Evolutionary conservation across 2,329 filamentous ascomycete species (phyloP).

Genomic region (Fusarium veterinarium): DNA sequence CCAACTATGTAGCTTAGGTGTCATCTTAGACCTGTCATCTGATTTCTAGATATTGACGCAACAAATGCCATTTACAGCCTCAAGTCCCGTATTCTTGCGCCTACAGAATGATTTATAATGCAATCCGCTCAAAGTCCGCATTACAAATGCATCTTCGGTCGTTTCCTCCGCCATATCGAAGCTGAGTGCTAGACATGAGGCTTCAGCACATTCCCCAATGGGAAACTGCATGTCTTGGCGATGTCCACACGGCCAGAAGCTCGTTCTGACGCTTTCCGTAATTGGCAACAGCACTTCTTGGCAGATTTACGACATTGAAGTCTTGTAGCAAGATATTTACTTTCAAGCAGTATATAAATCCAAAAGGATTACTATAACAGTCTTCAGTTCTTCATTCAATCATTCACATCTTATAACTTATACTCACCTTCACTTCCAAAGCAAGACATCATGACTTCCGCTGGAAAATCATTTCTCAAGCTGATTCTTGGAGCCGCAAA

Average conservation of each 20-base stretch:
- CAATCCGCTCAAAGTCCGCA: rapidly evolving
- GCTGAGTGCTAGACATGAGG: rapidly evolving
- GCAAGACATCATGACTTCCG: constrained; percentile 3
- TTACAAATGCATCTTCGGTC: not conserved
- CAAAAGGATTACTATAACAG: not conserved
- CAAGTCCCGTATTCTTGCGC: rapidly evolving
- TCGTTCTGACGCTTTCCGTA: not conserved
- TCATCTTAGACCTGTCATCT: rapidly evolving
- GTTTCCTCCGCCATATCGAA: no score
- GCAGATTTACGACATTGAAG: not conserved
- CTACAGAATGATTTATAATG: not conserved
- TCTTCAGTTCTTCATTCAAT: no score
- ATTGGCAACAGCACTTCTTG: constrained; percentile 11
- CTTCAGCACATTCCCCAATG: not conserved
- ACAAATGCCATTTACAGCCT: not conserved
- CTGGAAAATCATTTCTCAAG: constrained; percentile 18
- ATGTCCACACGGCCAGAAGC: no score
- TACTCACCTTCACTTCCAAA: not conserved
- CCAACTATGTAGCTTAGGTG: constrained; percentile 35
- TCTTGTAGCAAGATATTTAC: not conserved
- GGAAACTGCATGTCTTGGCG: constrained; percentile 15
- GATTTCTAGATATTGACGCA: not conserved
- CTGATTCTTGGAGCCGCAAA: constrained; percentile 31
- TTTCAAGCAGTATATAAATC: not conserved
- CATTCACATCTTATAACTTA: no score